These are phyloP conservation scores for Suillus bovinus DNA, from an alignment of 768 basidiomycete genomes.

Conservation along the genomic window DNA sequence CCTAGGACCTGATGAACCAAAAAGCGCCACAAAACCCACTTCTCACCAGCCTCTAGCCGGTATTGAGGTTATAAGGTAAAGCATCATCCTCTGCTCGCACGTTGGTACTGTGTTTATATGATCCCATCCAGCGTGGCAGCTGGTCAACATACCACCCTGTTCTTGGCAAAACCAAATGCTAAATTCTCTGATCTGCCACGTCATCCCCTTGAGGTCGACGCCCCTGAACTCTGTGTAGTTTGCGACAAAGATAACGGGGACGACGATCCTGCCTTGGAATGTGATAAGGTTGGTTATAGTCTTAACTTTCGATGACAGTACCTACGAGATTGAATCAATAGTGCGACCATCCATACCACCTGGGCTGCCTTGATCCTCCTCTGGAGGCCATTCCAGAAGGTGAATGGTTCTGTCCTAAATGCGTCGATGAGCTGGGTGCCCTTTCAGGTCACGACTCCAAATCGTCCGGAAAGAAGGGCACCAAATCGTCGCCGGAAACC, in stretches of 20 bases:
- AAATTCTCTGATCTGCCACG: constrained; percentile 77
- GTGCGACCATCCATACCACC: constrained; percentile 91
- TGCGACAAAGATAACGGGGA: constrained; percentile 74
- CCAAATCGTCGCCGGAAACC: constrained; percentile 19
- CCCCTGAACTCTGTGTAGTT: constrained; percentile 67
- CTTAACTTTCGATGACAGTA: not conserved
- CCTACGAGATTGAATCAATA: constrained; percentile 29
- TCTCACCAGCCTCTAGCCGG: constrained; percentile 69
- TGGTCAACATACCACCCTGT: constrained; percentile 83
- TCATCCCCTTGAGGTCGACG: constrained; percentile 72
- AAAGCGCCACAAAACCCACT: constrained; percentile 84
- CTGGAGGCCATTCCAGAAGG: constrained; percentile 78
- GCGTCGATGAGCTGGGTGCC: constrained; percentile 58
- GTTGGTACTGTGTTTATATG: constrained; percentile 4
- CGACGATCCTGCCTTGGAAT: constrained; percentile 76
- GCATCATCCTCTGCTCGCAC: constrained; percentile 38
- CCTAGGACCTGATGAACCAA: constrained; percentile 75
- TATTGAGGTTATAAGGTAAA: constrained; percentile 72
- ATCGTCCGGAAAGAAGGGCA: constrained; percentile 19
- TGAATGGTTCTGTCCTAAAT: constrained; percentile 90
- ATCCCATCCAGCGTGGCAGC: constrained; percentile 63
- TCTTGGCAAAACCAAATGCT: constrained; percentile 76
- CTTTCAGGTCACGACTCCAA: constrained; percentile 25
- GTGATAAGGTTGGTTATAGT: constrained; percentile 73
- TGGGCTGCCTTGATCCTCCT: constrained; percentile 79